Evolutionary conservation across 805 yeast genomes (phyloP), one percentile per base, ranked within the genome.

Genomic region (Yarrowia sp.): DNA sequence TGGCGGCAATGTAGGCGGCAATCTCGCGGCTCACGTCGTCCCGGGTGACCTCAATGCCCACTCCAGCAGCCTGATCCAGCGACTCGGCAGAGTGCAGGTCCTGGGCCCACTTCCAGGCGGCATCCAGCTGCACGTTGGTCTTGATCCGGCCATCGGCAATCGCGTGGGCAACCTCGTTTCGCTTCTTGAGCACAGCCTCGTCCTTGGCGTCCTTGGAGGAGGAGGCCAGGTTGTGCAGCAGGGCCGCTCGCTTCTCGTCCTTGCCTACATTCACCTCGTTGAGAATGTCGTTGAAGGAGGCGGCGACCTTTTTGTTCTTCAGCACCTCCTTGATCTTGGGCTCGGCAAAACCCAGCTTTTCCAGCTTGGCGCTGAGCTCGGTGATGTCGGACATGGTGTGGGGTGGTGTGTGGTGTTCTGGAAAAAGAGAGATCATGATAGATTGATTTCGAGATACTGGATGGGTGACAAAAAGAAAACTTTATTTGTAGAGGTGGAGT

Each of bases 251-350:
- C 70, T 87, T 79, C 73, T 88, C 90, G 71, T 87, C 89, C 72
- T 86, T 80, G 75, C 64, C 76, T 71, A 45, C 74, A 41, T 19
- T 64, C 26, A 84, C 80, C 67, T 85, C 86, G 32, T 76, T 74
- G 68, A 90, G 82, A 70, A 92, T 84, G 45, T 85, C 85, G 40
- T 82, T 83, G 66, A 95, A 83, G 1, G 97, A 86, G 49, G 82
- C 81, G 16, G 94, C 85, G 49, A 93, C 96, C 78, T 93, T 93
- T 77, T 88, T 87, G 81, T 95, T 94, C 78, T 92, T 94, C 69
- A 87, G 78, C 69, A 92, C 88, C 76, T 95, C 98, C 63, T 87
- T 85, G 70, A 90, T 83, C 77, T 91, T 91, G 73, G 72, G 67
- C 50, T 71, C 74, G 43, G 69, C 65, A 32, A 74, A 68, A 2